Conservation (phyloP, 1,139 yeast genomes). For the Taphrina confusa region DNA sequence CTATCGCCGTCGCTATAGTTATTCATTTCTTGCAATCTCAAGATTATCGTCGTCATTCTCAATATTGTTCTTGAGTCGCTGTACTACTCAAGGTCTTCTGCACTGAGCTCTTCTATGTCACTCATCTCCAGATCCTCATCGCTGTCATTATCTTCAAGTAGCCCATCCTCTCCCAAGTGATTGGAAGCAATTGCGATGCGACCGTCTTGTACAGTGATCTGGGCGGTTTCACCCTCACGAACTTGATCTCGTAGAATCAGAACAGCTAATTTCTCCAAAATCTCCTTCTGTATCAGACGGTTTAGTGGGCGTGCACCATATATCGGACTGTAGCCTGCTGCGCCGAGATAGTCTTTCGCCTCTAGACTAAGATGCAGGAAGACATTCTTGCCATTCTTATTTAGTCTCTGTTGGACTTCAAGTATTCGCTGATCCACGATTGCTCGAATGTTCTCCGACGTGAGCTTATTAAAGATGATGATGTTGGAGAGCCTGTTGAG, state of each 20-base stretch:
- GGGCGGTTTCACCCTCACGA: conserved; percentile 79
- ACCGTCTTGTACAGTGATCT: conserved; percentile 60
- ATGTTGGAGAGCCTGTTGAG: conserved; percentile 92
- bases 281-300: conserved; percentile 84
- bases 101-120: conserved; percentile 45
- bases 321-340: conserved; percentile 85
- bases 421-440: conserved; percentile 79
- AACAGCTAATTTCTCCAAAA: conserved; percentile 85
- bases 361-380: conserved; percentile 66
- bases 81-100: conserved; percentile 28
- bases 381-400: conserved; percentile 74
- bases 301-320: conserved; percentile 98
- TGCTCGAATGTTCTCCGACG: conserved; percentile 87
- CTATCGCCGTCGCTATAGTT: conserved; percentile 7
- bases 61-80: no score
- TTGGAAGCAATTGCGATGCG: conserved; percentile 74
- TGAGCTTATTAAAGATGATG: conserved; percentile 86
- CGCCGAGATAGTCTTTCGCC: conserved; percentile 78
- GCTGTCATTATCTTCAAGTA: conserved; percentile 53
- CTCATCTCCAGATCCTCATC: conserved; percentile 54
- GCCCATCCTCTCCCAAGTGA: conserved; percentile 58
- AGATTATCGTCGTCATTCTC: no score
- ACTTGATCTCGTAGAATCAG: conserved; percentile 83
- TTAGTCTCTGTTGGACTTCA: conserved; percentile 85
- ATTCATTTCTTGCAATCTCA: no score